These are phyloP conservation scores for Diaporthe eres DNA, from an alignment of 2,329 filamentous ascomycete genomes.

Conservation along the genomic window DNA sequence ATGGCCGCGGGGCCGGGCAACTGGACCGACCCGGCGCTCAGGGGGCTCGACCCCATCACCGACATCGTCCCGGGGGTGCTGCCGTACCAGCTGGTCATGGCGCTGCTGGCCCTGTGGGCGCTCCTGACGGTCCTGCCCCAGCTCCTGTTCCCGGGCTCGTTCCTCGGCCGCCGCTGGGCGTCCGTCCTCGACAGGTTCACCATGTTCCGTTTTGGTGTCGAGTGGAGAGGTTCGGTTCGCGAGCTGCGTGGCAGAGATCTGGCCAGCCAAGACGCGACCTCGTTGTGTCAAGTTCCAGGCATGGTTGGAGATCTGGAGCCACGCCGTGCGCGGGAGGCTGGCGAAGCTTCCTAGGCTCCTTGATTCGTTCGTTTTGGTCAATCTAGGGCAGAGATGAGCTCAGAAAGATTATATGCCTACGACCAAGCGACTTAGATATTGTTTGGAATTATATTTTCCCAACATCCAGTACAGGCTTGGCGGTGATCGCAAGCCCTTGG, in stretches of 20 bases:
- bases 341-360: not conserved
- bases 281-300: not conserved
- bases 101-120: not conserved
- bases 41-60: slow-evolving; percentile 5
- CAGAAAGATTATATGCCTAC: too few relatives aligned
- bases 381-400: too few relatives aligned
- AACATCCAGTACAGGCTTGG: too few relatives aligned
- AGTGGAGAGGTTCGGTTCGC: not conserved
- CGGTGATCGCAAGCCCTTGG: too few relatives aligned
- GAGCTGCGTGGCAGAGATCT: not conserved
- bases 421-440: too few relatives aligned
- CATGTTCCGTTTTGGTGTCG: not conserved
- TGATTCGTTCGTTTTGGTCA: not conserved
- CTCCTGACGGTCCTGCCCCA: slow-evolving; percentile 5
- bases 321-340: not conserved
- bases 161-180: slow-evolving; percentile 13
- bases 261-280: not conserved
- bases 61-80: slow-evolving; percentile 7
- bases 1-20: slow-evolving; percentile 15
- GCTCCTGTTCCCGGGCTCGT: not conserved
- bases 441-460: too few relatives aligned
- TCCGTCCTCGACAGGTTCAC: slow-evolving; percentile 11
- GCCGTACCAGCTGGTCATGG: not conserved
- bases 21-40: slow-evolving; percentile 12
- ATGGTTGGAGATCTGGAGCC: not conserved